Base-by-base conservation (phyloP, 306 rosid species). In the Dryas alaskensis region DNA sequence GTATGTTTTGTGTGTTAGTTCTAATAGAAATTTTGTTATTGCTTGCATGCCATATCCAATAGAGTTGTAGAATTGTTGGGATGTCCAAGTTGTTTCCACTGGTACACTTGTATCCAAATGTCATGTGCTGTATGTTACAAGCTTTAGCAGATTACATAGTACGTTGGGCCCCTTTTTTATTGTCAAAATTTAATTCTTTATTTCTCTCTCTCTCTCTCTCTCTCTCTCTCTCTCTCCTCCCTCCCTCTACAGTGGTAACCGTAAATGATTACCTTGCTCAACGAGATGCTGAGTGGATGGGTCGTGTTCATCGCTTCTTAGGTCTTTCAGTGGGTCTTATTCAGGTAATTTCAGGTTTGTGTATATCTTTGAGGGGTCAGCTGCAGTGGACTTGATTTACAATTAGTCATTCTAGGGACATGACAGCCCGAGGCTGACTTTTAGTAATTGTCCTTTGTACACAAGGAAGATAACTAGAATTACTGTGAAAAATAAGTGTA, bases 231-330 rank as follows among this genome's bases (percentile, higher is more conserved):
- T 44, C 60, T 61, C 6, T 53, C 37, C 50, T 72, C 47, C 69
- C 67, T 44, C 60, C 62, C 6, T 58, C 68, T 75, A 73, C 88
- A 94, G 97, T 94, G 83, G 97, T 94, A 19, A 91, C 98, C 3
- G 97, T 94, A 71, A 94, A 94, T 25, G 98, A 91, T 79, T 94
- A 94, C 87, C 88, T 94, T 81, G 98, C 98, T 86, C 96, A 91
- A 75, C 92, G 97, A n/a, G 97, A 94, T 88, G 97, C 98, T 74
- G 98, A 94, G 80, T 94, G 98, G 98, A 94, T 94, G 98, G 98
- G 98, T 72, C 89, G 89, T 54, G 97, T 91, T 81, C 98, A 94
- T 80, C 90, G 90, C 71, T 94, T 91, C 86, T 83, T 94, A 74
- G 97, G 97, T 81, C 96, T 94, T 72, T 91, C 97, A 12, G 96